phyloP scores from a whole-genome alignment of 805 yeast species.

The Ogataea ramenticola region DNA sequence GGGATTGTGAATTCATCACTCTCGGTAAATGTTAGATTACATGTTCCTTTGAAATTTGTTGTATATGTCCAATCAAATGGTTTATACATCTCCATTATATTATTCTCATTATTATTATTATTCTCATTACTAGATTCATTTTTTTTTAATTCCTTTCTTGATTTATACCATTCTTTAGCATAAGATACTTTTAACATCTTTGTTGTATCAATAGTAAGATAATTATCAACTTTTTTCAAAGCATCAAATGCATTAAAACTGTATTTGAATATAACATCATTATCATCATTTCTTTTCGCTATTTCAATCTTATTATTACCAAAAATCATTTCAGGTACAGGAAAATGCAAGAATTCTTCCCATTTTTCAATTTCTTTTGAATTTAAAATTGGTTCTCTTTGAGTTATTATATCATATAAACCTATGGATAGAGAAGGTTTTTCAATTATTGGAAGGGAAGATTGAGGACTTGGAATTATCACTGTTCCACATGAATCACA shows the following conservation, averaged over 20 bases:
- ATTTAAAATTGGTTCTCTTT: constrained; percentile 69
- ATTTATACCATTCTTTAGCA: constrained; percentile 72
- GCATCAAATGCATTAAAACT: constrained; percentile 78
- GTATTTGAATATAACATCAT: constrained; percentile 25
- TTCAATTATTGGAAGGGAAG: constrained; percentile 56
- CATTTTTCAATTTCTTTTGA: constrained; percentile 65
- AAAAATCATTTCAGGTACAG: constrained; percentile 96
- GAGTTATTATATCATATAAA: constrained; percentile 71
- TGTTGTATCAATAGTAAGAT: constrained; percentile 29
- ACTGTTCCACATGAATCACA: constrained; percentile 66
- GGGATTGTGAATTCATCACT: constrained; percentile 45
- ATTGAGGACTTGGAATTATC: constrained; percentile 70
- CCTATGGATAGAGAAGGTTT: constrained; percentile 62
- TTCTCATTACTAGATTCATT: background rate
- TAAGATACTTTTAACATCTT: constrained; percentile 67
- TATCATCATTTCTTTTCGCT: constrained; percentile 15
- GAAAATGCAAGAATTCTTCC: constrained; percentile 58
- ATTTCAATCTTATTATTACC: constrained; percentile 70
- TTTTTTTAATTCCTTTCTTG: constrained; percentile 20
- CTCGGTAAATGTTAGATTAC: constrained; percentile 10
- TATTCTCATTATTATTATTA: background rate
- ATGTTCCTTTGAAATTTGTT: constrained; percentile 65
- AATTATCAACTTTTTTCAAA: constrained; percentile 42
- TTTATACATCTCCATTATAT: constrained; percentile 52
- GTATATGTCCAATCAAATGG: constrained; percentile 98